A percentile compares a stretch with the other conserved stretches of the same genome.
These are phyloP conservation scores for Pichia nakasei DNA, from an alignment of 805 yeast genomes.

Conservation along the genomic window DNA sequence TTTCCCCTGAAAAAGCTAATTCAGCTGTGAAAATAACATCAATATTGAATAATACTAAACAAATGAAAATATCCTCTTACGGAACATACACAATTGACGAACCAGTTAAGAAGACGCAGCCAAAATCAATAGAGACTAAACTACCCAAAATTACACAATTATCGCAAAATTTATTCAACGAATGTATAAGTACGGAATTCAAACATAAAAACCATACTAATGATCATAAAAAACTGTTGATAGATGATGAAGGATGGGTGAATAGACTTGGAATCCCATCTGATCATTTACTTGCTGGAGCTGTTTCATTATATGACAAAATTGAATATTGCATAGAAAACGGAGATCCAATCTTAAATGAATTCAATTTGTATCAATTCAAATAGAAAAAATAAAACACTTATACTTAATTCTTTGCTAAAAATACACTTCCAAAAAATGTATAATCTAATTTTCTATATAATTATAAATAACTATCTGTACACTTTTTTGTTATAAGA, in stretches of 20 bases:
- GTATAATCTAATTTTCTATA: too few species aligned
- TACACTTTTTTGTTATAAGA: too few species aligned
- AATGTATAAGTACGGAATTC: not conserved
- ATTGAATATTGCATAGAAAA: not conserved
- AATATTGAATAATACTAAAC: not conserved
- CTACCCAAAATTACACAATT: slow-evolving; percentile 1
- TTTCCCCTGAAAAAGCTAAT: too few species aligned
- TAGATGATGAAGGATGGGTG: slow-evolving; percentile 9
- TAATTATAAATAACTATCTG: too few species aligned
- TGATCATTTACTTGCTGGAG: not conserved
- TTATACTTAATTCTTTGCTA: not conserved
- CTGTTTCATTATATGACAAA: not conserved
- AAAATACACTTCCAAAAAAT: too few species aligned
- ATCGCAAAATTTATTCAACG: slow-evolving; percentile 6
- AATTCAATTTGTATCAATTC: not conserved
- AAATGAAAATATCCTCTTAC: slow-evolving; percentile 1
- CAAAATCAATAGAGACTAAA: not conserved
- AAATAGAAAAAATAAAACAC: too few species aligned
- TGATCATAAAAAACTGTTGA: not conserved
- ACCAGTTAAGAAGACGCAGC: not conserved
- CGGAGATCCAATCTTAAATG: not conserved
- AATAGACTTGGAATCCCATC: slow-evolving; percentile 10
- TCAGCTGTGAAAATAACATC: not conserved
- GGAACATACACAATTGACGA: slow-evolving; percentile 1
- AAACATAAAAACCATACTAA: not conserved